Evolutionary conservation across 345 rosid species (phyloP), one percentile per base, ranked within the genome.

Genomic region (Ceriops tagal): DNA sequence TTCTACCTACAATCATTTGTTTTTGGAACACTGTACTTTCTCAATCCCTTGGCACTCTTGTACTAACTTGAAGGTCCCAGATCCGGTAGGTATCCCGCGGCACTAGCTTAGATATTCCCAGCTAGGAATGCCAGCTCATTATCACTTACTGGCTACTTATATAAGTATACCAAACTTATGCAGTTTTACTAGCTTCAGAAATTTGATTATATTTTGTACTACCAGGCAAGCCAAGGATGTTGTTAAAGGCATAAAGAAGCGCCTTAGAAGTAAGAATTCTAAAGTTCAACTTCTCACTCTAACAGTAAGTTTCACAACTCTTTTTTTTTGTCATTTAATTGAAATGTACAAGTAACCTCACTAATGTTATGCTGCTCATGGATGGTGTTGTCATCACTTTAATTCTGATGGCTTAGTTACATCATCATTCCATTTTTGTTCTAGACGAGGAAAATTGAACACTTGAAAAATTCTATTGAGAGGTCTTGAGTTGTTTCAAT

Each of bases 221-320:
- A 18, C 46, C 68, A 96, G 99, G 80, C 97, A 90, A 89, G 96
- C 96, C 39, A 96, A 89, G 77, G 99, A 92, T 82, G 92, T 96
- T 71, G 90, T 92, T 70, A 96, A 88, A 85, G 99, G 99, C 67
- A 75, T 92, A 58, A 96, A 96, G 77, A 96, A 86, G 81, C 85
- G 89, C 62, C 78, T 96, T 60, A 89, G 90, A 72, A 96, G 97
- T 77, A 90, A 79, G 89, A 96, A 88, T 79, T 63, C 91, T 1
- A 92, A 92, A 84, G 91, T 92, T 86, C 99, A 96, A 71, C 95
- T 96, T 73, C 97, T 96, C 65, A 89, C 96, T 64, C 73, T 96
- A 71, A 96, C 97, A n/a, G 99, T 96, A 87, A 90, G 96, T 80
- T 69, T 78, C 71, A 2, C 35, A 39, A 39, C 0, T 39, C 46